Evolutionary conservation across 495 filamentous ascomycete genomes (phyloP), one percentile per base, ranked within the genome.

Genomic region (Copromyces sp.): DNA sequence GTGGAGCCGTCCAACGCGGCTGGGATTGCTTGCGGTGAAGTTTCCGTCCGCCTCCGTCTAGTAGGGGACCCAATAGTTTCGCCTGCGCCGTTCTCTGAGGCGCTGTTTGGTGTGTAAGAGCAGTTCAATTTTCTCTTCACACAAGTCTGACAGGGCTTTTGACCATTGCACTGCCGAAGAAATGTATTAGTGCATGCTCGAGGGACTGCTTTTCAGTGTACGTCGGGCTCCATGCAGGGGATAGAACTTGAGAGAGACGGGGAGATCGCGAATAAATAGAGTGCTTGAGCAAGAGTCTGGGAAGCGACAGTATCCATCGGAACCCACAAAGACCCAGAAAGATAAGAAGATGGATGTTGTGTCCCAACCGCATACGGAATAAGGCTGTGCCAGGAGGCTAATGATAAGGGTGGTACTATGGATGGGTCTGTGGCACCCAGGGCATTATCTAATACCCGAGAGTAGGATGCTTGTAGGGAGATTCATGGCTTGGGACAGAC

Each of bases 141-240:
- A 82, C 89, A 93, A 37, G 90, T 92, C 69, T 88, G 88, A 77
- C 91, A 93, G 37, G 90, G 90, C 71, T 87, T 87, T 71, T 88
- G 79, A 69, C 91, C 91, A 81, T 93, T 91, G 81, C 91, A 93
- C 87, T 89, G 75, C 53, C 53, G 24, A 65, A 65, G 14, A 65
- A 37, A 9, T 17, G 29, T 9, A 35, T 65, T 65, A 65, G 53
- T 65, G 53, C 53, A 65, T 37, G 53, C 53, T 65, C 53, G 14
- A 32, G 12, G 29, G 29, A 9, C 16, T 65, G 12, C 29, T 35
- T 35, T 32, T 65, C 14, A 17, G 29, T 32, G 14, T 65, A 29
- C 29, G 14, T 65, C 17, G 32, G 7, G 14, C 3, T 16, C 14
- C 12, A 65, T 17, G 53, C 6, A 35, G 53, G 14, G 12, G 53